Conservation (phyloP, 2,329 filamentous ascomycete genomes). For the Ophiostoma triangulosporum region DNA sequence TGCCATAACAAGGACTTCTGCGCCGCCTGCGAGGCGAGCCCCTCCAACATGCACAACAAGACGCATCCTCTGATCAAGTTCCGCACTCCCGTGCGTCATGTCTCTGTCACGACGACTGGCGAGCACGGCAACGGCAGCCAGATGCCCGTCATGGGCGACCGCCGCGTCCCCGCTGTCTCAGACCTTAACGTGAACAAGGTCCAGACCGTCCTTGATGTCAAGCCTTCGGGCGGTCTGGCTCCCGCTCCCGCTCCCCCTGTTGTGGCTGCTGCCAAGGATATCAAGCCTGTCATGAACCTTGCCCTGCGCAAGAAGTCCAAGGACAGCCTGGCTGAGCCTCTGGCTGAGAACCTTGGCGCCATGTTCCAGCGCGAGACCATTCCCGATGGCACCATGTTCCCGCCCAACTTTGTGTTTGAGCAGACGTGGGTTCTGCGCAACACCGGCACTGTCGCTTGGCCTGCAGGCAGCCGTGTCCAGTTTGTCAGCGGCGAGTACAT, state of each 20-base stretch:
- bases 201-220: slow-evolving; percentile 60
- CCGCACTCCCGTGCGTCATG: slow-evolving; percentile 79
- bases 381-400: slow-evolving; percentile 60
- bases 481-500: slow-evolving; percentile 93
- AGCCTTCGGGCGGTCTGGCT: slow-evolving; percentile 30
- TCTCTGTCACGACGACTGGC: slow-evolving; percentile 72
- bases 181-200: slow-evolving; percentile 10
- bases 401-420: slow-evolving; percentile 61
- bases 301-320: background rate
- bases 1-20: slow-evolving; percentile 95
- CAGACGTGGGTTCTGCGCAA: slow-evolving; percentile 91
- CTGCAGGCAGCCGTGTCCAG: slow-evolving; percentile 75
- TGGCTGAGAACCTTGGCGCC: slow-evolving; percentile 30
- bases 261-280: background rate
- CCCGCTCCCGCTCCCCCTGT: background rate
- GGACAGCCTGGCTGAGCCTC: slow-evolving; percentile 6
- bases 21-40: slow-evolving; percentile 80
- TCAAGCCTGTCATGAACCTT: background rate
- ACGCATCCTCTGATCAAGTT: slow-evolving; percentile 98
- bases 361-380: slow-evolving; percentile 68
- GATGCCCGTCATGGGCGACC: slow-evolving; percentile 63
- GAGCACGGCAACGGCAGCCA: slow-evolving; percentile 56
- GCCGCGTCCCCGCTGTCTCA: slow-evolving; percentile 12
- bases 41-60: slow-evolving; percentile 73
- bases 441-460: slow-evolving; percentile 67